Evolutionary conservation across 805 yeast genomes (phyloP).

Genomic region (Metschnikowia shivogae): DNA sequence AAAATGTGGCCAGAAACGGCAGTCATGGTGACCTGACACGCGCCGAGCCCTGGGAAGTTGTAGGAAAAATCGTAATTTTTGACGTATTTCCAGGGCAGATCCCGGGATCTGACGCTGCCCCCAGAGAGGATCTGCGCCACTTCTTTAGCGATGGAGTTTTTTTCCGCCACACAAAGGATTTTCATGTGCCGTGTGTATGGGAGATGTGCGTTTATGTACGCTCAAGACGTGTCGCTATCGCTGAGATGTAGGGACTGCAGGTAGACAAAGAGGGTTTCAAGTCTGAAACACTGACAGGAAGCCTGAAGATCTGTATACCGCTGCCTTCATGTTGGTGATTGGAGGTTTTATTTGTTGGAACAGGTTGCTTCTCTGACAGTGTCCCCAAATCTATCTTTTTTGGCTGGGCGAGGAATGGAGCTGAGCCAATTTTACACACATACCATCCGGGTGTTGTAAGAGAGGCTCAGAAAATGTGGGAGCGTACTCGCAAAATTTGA

Average conservation of each 20-base stretch:
- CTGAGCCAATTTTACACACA: too few relatives aligned
- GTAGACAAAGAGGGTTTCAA: too few relatives aligned
- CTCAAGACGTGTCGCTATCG: neutral
- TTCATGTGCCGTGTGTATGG: constrained; percentile 41
- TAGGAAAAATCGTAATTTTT: constrained; percentile 76
- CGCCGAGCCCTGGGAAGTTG: constrained; percentile 58
- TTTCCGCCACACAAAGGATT: constrained; percentile 93
- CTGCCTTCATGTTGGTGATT: too few relatives aligned
- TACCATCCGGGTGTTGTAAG: too few relatives aligned
- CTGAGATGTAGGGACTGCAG: too few relatives aligned
- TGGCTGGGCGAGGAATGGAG: too few relatives aligned
- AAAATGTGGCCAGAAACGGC: constrained; percentile 86
- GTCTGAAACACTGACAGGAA: too few relatives aligned
- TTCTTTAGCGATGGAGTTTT: constrained; percentile 88
- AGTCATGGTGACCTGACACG: constrained; percentile 83
- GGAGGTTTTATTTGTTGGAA: too few relatives aligned
- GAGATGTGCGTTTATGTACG: neutral
- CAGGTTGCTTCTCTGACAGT: too few relatives aligned
- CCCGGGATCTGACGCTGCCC: constrained; percentile 48
- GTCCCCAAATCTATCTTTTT: too few relatives aligned
- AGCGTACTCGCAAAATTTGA: neutral
- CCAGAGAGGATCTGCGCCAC: constrained; percentile 76
- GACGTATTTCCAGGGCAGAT: constrained; percentile 56
- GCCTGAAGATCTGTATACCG: too few relatives aligned
- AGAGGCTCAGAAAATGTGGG: neutral